These are phyloP conservation scores for Pyrus bretschneideri DNA, from an alignment of 306 rosid genomes.

Conservation along the genomic window DNA sequence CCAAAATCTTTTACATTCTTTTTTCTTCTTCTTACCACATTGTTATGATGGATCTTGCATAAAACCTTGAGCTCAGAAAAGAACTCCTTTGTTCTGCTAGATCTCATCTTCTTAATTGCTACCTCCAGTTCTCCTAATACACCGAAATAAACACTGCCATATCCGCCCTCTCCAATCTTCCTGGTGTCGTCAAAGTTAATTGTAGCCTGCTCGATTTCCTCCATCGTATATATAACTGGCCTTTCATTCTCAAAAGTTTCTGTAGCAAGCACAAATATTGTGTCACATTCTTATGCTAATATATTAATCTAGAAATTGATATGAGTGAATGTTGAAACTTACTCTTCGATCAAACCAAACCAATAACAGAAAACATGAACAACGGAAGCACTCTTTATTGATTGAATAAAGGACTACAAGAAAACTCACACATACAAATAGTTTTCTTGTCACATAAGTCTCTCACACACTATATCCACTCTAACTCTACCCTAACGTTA, in stretches of 20 bases:
- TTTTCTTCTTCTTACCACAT: slow-evolving; percentile 30
- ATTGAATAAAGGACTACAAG: too few relatives aligned
- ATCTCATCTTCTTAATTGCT: slow-evolving; percentile 62
- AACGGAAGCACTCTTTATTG: too few relatives aligned
- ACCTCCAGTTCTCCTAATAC: slow-evolving; percentile 24
- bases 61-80: slow-evolving; percentile 57
- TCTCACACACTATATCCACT: too few relatives aligned
- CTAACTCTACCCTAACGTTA: too few relatives aligned
- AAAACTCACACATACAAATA: too few relatives aligned
- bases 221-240: slow-evolving; percentile 11
- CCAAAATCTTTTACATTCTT: neutral
- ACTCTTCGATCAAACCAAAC: too few relatives aligned
- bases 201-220: slow-evolving; percentile 5
- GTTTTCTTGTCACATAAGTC: too few relatives aligned
- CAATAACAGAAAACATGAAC: too few relatives aligned
- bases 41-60: slow-evolving; percentile 35
- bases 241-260: slow-evolving; percentile 11
- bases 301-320: neutral
- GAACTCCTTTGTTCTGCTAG: slow-evolving; percentile 52
- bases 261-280: neutral
- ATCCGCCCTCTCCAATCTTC: slow-evolving; percentile 15
- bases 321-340: too few relatives aligned
- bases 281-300: neutral
- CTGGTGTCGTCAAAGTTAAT: slow-evolving; percentile 7
- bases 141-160: slow-evolving; percentile 9